Evolutionary conservation across 2,329 filamentous ascomycete genomes (phyloP), one percentile per base, ranked within the genome.

Genomic region (Fusarium sp.): DNA sequence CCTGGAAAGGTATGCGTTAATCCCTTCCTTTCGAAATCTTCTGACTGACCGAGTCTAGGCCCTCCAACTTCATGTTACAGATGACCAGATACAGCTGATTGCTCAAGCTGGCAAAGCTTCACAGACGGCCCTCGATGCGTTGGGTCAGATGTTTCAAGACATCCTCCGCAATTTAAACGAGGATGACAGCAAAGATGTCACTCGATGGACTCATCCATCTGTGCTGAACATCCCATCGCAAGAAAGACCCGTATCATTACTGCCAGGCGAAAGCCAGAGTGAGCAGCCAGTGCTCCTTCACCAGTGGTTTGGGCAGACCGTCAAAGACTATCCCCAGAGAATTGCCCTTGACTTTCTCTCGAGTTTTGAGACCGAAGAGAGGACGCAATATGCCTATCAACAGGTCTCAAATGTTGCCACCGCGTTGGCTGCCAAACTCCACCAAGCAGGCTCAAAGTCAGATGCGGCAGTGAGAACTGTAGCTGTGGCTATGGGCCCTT

Each of bases 141-240:
- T 67, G 0, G 64, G 64, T 2, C 17, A 3, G 3, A 64, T 59
- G 39, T n/a, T 67, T 1, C 50, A 67, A 2, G 28, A 50, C 13
- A 44, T 66, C 6, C 24, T 66, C 3, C 7, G 21, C 17, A 6
- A 21, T 24, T 2, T 40, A n/a, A 21, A 31, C 2, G 6, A 28
- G 10, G 6, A 9, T 7, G 3, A 5, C 15, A 15, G 13, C 15
- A 22, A 6, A 44, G 9, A 6, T 2, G 13, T 4, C 21, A 10
- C 15, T 34, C 33, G 28, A 22, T 67, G 64, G 64, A 39, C 47
- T 8, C 34, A 47, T 0, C 47, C 64, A 6, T 67, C 64, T 22
- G 58, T 54, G 3, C 43, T 67, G 38, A 67, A 67, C 28, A 54
- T 64, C 5, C 64, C 64, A n/a, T 39, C 64, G 2, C 15, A 7